These are phyloP conservation scores for Hydrangea macrophylla DNA, from an alignment of 148 eudicot genomes.

Conservation along the genomic window DNA sequence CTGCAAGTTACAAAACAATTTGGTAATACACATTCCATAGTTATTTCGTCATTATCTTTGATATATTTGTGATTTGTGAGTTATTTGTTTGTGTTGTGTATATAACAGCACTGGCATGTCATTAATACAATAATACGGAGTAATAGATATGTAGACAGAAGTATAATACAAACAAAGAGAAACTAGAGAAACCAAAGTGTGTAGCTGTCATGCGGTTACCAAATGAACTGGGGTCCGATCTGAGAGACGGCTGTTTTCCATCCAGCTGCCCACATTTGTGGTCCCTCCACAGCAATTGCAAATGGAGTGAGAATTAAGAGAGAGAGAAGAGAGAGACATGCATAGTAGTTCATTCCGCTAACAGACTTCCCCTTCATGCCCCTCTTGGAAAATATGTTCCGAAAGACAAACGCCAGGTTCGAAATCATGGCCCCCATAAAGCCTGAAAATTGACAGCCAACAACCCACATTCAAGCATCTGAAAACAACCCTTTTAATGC, in stretches of 20 bases:
- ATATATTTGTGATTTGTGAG: not conserved
- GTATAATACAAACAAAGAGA: constrained; percentile 11
- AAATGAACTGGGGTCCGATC: constrained; percentile 32
- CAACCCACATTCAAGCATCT: constrained; percentile 12
- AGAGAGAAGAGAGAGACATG: constrained; percentile 38
- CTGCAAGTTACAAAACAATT: not conserved
- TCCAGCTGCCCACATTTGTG: constrained; percentile 46
- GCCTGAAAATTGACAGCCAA: constrained; percentile 28
- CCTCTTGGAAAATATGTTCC: constrained; percentile 42
- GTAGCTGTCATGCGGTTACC: constrained; percentile 35
- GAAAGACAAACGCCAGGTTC: constrained; percentile 37
- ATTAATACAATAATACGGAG: no score
- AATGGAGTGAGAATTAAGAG: constrained; percentile 34
- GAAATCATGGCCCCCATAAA: constrained; percentile 50
- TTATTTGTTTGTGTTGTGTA: not conserved
- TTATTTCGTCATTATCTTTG: not conserved
- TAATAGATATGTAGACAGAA: not conserved
- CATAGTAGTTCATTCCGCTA: constrained; percentile 46
- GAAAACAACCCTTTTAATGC: not conserved
- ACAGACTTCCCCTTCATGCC: constrained; percentile 46
- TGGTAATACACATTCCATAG: not conserved
- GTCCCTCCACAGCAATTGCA: constrained; percentile 48
- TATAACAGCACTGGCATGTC: not conserved
- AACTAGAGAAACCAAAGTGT: constrained; percentile 16
- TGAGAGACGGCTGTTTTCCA: constrained; percentile 35